Evolutionary conservation across 805 yeast genomes (phyloP), one percentile per base, ranked within the genome.

Genomic region (Ogataea corticis): DNA sequence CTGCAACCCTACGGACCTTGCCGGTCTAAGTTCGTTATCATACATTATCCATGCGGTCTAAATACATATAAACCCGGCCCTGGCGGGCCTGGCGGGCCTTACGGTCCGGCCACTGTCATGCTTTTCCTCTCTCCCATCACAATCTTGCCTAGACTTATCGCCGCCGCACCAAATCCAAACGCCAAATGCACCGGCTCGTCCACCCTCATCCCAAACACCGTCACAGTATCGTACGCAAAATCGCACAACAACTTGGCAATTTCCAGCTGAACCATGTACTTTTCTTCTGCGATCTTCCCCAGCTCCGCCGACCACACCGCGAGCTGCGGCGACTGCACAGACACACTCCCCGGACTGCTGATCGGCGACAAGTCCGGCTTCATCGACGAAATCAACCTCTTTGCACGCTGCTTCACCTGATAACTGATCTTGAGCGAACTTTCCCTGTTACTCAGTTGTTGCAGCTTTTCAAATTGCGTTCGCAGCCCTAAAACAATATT

Each of bases 401-500:
- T 71, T 0, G 85, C 83, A 45, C 75, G 71, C 51, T 70, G 72
- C 57, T 77, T 82, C 7, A 85, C 87, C 58, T 82, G 81, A 36
- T 77, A 73, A 58, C 77, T 84, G 36, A 84, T 76, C 50, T 69
- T 72, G 27, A 81, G 51, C 42, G 79, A 81, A 52, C 73, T 65
- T 54, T 81, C 85, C 51, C 72, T 71, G 34, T 70, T 75, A 12
- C 65, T 62, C 18, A 79, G 65, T n/a, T 57, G 57, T 33, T 66
- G 66, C 41, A 79, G 64, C 43, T 70, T 69, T 14, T 61, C 65
- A 58, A 73, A 72, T 17, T 80, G 76, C 45, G 74, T 74, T 58
- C 79, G 77, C 41, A 83, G 59, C 1, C 80, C 80, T 13, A 82
- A 61, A 46, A 84, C 51, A 15, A 86, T 79, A 56, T 81, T 86